phyloP scores from a whole-genome alignment of 306 rosid species.

The Notholithocarpus densiflorus region DNA sequence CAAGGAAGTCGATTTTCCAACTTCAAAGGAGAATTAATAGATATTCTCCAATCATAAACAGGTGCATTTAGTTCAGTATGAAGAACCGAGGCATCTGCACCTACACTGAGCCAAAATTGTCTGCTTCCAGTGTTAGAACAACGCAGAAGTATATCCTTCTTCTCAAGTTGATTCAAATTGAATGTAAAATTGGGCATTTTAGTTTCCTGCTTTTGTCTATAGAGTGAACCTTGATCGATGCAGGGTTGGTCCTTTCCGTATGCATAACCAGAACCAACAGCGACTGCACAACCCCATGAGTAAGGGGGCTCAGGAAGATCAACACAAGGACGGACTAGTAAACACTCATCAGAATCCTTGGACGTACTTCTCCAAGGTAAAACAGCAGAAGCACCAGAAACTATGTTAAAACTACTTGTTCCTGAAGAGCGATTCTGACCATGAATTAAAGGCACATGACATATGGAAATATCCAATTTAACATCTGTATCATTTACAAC shows the following conservation, averaged over 20 bases:
- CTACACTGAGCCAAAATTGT: constrained; percentile 80
- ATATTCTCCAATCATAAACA: constrained; percentile 92
- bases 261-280: constrained; percentile 71
- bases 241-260: constrained; percentile 64
- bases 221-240: constrained; percentile 55
- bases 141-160: constrained; percentile 76
- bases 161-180: constrained; percentile 85
- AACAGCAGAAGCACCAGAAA: constrained; percentile 65
- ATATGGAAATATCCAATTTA: constrained; percentile 50
- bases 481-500: constrained; percentile 83
- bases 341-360: constrained; percentile 61
- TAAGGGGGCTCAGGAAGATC: constrained; percentile 51
- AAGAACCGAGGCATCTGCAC: constrained; percentile 90
- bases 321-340: constrained; percentile 68
- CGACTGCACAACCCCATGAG: constrained; percentile 65
- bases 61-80: constrained; percentile 89
- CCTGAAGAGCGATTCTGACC: constrained; percentile 34
- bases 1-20: constrained; percentile 93
- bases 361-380: constrained; percentile 84
- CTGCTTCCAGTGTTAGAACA: constrained; percentile 61
- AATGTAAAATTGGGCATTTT: constrained; percentile 42
- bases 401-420: constrained; percentile 32
- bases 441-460: constrained; percentile 41
- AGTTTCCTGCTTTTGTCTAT: constrained; percentile 51
- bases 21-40: constrained; percentile 79